These are phyloP conservation scores for Tubosaeta brunneosetosa DNA, from an alignment of 768 basidiomycete species.

Conservation along the genomic window DNA sequence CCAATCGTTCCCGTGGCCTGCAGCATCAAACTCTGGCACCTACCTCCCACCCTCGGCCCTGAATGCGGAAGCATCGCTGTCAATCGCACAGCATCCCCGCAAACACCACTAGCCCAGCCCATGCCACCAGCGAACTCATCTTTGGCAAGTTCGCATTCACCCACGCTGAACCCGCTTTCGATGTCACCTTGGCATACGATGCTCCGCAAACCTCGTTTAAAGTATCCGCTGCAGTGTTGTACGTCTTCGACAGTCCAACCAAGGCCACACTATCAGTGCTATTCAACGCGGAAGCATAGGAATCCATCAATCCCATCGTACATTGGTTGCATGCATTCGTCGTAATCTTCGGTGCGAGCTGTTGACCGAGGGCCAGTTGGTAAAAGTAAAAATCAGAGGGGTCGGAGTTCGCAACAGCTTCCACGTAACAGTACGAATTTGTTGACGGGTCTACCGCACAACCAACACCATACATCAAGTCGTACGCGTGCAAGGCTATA, in stretches of 20 bases:
- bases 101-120: constrained; percentile 14
- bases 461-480: constrained; percentile 54
- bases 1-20: not conserved
- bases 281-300: constrained; percentile 45
- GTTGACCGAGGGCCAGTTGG: constrained; percentile 55
- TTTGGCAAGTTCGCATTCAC: constrained; percentile 5
- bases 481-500: constrained; percentile 58
- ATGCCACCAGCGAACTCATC: constrained; percentile 1
- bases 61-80: not conserved
- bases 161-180: constrained; percentile 10
- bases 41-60: not conserved
- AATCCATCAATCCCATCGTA: constrained; percentile 51
- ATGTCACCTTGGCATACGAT: constrained; percentile 35
- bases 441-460: constrained; percentile 56
- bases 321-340: constrained; percentile 60
- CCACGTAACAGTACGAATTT: constrained; percentile 69
- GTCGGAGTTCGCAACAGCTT: constrained; percentile 52
- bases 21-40: not conserved
- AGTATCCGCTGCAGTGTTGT: constrained; percentile 42
- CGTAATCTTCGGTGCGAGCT: constrained; percentile 43
- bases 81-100: constrained; percentile 9
- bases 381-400: constrained; percentile 74
- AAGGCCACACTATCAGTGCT: constrained; percentile 31
- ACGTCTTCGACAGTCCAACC: constrained; percentile 43
- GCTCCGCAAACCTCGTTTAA: constrained; percentile 49